phyloP scores from a whole-genome alignment of 2,329 filamentous ascomycete genomes.

The Trichoderma simmonsii region DNA sequence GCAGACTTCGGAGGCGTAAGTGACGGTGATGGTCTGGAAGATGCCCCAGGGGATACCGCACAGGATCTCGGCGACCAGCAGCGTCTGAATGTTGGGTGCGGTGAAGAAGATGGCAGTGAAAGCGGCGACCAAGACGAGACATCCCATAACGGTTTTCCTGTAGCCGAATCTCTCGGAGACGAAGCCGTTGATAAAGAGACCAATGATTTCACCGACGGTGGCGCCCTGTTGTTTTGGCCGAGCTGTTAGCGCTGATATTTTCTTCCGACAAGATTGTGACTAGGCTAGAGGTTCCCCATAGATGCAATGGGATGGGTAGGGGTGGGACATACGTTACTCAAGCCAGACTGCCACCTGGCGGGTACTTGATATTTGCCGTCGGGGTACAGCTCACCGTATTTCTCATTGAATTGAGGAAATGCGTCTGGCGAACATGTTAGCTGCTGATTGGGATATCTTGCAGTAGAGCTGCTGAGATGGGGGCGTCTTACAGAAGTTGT shows the following conservation, averaged over 20 bases:
- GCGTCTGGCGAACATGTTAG: conserved; percentile 37
- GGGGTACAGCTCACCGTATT: conserved; percentile 50
- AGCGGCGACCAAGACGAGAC: conserved; percentile 50
- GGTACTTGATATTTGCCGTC: conserved; percentile 54
- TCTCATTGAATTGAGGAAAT: conserved; percentile 55
- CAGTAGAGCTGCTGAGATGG: not conserved
- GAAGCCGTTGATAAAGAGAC: conserved; percentile 63
- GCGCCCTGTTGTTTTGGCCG: conserved; percentile 22
- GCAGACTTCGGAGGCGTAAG: conserved; percentile 70
- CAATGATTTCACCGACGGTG: conserved; percentile 58
- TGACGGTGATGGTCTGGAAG: conserved; percentile 57
- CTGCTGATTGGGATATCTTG: not conserved
- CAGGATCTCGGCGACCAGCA: conserved; percentile 60
- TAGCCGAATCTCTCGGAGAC: conserved; percentile 67
- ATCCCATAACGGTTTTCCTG: conserved; percentile 59
- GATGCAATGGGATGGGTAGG: not conserved
- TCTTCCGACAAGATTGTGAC: not conserved
- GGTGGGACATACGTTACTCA: conserved; percentile 47
- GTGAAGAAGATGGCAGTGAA: conserved; percentile 66
- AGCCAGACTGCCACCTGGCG: conserved; percentile 59
- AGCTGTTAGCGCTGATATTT: not conserved
- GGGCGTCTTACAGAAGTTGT: conserved; percentile 64
- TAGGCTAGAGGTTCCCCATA: not conserved
- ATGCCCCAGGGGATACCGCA: conserved; percentile 63
- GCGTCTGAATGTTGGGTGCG: conserved; percentile 54